These are phyloP conservation scores for Orbilia ellipsospora DNA, from an alignment of 2,329 filamentous ascomycete species.

Conservation along the genomic window DNA sequence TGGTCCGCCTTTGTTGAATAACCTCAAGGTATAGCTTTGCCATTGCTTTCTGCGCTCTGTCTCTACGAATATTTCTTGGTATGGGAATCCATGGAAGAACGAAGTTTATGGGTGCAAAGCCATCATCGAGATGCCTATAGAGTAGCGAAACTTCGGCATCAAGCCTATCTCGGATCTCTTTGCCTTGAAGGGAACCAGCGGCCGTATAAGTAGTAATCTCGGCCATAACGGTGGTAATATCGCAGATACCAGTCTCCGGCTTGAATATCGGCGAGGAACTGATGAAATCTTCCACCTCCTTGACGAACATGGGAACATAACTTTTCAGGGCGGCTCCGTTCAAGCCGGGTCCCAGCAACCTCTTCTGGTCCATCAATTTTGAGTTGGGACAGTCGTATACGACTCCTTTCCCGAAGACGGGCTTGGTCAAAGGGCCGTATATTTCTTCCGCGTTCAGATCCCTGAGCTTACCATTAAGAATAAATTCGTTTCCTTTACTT, in stretches of 20 bases:
- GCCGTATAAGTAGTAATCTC: slow-evolving; percentile 92
- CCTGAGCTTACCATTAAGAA: slow-evolving; percentile 68
- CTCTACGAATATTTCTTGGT: slow-evolving; percentile 85
- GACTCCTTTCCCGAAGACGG: slow-evolving; percentile 79
- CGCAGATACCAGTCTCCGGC: slow-evolving; percentile 73
- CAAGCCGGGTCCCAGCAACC: slow-evolving; percentile 67
- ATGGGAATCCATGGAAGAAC: slow-evolving; percentile 88
- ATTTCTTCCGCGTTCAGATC: slow-evolving; percentile 70
- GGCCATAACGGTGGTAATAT: slow-evolving; percentile 80
- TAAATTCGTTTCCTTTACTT: slow-evolving; percentile 68
- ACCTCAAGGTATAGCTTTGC: slow-evolving; percentile 84
- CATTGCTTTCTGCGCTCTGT: slow-evolving; percentile 82
- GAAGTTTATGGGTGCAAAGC: slow-evolving; percentile 89
- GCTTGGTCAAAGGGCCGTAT: slow-evolving; percentile 64
- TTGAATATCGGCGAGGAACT: slow-evolving; percentile 75
- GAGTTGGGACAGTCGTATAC: slow-evolving; percentile 91
- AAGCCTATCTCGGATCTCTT: slow-evolving; percentile 82
- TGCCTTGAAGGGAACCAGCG: slow-evolving; percentile 84
- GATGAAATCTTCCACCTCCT: slow-evolving; percentile 79
- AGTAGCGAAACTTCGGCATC: slow-evolving; percentile 82
- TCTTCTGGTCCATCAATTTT: slow-evolving; percentile 96
- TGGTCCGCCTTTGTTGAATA: slow-evolving; percentile 75
- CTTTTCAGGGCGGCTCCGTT: slow-evolving; percentile 23
- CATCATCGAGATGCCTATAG: slow-evolving; percentile 90
- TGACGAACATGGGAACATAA: slow-evolving; percentile 81